Conservation (phyloP, 345 rosid genomes). For the Noccaea caerulescens region DNA sequence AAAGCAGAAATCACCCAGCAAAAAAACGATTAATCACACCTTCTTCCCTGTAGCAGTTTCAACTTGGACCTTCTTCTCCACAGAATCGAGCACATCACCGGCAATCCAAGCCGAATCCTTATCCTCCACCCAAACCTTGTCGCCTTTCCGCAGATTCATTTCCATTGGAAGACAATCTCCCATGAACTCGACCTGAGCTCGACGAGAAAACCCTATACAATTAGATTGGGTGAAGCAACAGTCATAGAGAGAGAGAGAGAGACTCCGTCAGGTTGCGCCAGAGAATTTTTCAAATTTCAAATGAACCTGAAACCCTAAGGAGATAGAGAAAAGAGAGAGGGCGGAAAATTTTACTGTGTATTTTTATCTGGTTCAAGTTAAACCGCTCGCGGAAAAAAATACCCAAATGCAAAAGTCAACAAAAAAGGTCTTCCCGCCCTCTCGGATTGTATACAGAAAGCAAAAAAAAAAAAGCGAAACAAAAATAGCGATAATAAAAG, state of each 20-base stretch:
- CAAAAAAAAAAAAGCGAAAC: too few species aligned
- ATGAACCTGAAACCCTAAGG: slow-evolving; percentile 38
- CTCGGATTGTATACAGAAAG: not conserved
- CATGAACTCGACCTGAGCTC: slow-evolving; percentile 23
- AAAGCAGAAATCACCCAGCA: slow-evolving; percentile 1
- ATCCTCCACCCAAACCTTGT: slow-evolving; percentile 90
- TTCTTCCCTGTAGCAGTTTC: slow-evolving; percentile 58
- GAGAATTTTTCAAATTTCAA: slow-evolving; percentile 42
- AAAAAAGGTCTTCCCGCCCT: slow-evolving; percentile 11
- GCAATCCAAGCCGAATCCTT: slow-evolving; percentile 82
- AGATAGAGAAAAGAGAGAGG: not conserved
- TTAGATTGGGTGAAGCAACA: slow-evolving; percentile 16
- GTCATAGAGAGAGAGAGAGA: slow-evolving; percentile 30
- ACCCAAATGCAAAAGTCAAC: not conserved
- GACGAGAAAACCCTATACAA: slow-evolving; percentile 24
- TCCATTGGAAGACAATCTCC: slow-evolving; percentile 42
- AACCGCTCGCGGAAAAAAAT: slow-evolving; percentile 1
- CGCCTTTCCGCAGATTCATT: slow-evolving; percentile 67
- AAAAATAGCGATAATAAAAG: not conserved
- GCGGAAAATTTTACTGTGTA: slow-evolving; percentile 4
- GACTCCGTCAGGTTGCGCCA: slow-evolving; percentile 36
- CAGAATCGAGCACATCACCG: slow-evolving; percentile 61
- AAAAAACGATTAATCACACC: slow-evolving; percentile 48
- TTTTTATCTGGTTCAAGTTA: slow-evolving; percentile 16
- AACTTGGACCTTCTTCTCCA: slow-evolving; percentile 60